Percentiles rank a stretch among this genome's conserved stretches.
Evolutionary conservation across 2,329 filamentous ascomycete species (phyloP).

Genomic region (Alternaria novae-zelandiae): DNA sequence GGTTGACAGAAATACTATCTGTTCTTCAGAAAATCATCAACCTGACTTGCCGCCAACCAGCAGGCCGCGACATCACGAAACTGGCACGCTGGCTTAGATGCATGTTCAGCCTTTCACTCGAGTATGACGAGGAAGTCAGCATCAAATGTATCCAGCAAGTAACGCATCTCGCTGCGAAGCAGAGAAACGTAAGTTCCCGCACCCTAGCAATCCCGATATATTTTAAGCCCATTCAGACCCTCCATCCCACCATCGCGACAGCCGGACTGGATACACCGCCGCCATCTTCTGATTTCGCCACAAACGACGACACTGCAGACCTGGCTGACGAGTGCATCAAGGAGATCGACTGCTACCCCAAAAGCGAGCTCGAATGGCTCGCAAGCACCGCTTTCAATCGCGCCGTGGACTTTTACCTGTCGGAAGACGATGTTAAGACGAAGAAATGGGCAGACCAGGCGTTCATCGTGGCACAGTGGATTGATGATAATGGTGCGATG

Average conservation of each 20-base stretch:
- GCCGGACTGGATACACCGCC: constrained; percentile 18
- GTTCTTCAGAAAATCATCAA: constrained; percentile 72
- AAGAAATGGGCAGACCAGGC: constrained; percentile 69
- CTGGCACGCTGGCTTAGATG: constrained; percentile 81
- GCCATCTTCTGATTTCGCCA: constrained; percentile 19
- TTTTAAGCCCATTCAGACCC: constrained; percentile 10
- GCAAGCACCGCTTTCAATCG: constrained; percentile 67
- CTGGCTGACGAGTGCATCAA: constrained; percentile 31
- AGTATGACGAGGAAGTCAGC: constrained; percentile 62
- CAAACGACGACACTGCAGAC: constrained; percentile 1
- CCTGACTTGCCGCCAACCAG: constrained; percentile 64
- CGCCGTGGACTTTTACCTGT: constrained; percentile 64
- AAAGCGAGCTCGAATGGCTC: constrained; percentile 78
- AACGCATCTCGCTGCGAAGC: constrained; percentile 42
- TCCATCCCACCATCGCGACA: neutral
- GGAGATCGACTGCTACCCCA: constrained; percentile 63
- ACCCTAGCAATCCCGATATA: neutral
- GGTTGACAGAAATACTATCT: constrained; percentile 31
- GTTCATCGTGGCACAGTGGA: constrained; percentile 65
- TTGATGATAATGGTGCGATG: constrained; percentile 57
- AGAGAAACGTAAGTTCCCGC: constrained; percentile 35
- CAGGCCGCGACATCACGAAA: constrained; percentile 61
- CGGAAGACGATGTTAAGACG: constrained; percentile 61
- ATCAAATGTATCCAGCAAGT: constrained; percentile 71
- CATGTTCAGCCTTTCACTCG: constrained; percentile 72